Percentiles rank a stretch among this genome's conserved stretches.
phyloP scores from a whole-genome alignment of 768 basidiomycete species.

The Tulasnella sp. region DNA sequence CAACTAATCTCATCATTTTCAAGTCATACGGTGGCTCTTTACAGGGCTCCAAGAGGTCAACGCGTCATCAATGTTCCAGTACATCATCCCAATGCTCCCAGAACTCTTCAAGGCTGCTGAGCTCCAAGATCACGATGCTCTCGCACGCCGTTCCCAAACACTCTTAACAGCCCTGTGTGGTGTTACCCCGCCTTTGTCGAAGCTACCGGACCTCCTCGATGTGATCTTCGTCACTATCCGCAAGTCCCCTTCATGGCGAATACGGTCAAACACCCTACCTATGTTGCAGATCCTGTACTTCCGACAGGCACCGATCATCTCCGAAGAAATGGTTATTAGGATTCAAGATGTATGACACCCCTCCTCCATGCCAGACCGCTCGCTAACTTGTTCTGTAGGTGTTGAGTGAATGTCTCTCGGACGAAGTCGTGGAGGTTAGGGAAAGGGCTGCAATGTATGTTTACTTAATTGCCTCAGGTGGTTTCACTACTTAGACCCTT shows the following conservation, averaged over 20 bases:
- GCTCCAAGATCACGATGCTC: slow-evolving; percentile 72
- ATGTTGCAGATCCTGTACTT: slow-evolving; percentile 87
- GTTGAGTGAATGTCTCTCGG: slow-evolving; percentile 66
- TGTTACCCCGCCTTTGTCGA: slow-evolving; percentile 66
- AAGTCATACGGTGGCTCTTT: slow-evolving; percentile 74
- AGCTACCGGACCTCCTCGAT: slow-evolving; percentile 65
- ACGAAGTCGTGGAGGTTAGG: slow-evolving; percentile 44
- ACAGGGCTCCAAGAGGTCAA: slow-evolving; percentile 71
- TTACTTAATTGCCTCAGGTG: background rate
- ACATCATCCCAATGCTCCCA: slow-evolving; percentile 73
- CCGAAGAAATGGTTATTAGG: slow-evolving; percentile 67
- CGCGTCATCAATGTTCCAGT: slow-evolving; percentile 72
- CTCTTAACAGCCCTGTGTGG: slow-evolving; percentile 83
- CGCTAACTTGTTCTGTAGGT: slow-evolving; percentile 45
- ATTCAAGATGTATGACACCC: slow-evolving; percentile 65
- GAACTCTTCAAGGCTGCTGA: slow-evolving; percentile 75
- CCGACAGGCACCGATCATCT: slow-evolving; percentile 78
- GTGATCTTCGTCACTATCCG: slow-evolving; percentile 74
- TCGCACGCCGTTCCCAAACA: slow-evolving; percentile 58
- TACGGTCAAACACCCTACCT: slow-evolving; percentile 80
- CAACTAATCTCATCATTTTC: slow-evolving; percentile 42
- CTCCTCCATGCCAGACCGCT: background rate
- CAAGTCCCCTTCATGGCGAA: slow-evolving; percentile 81
- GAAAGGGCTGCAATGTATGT: slow-evolving; percentile 39
- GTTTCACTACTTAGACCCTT: slow-evolving; percentile 33